Evolutionary conservation across 352 stramenopile genomes (phyloP).

Genomic region (Pythium brachiatum): DNA sequence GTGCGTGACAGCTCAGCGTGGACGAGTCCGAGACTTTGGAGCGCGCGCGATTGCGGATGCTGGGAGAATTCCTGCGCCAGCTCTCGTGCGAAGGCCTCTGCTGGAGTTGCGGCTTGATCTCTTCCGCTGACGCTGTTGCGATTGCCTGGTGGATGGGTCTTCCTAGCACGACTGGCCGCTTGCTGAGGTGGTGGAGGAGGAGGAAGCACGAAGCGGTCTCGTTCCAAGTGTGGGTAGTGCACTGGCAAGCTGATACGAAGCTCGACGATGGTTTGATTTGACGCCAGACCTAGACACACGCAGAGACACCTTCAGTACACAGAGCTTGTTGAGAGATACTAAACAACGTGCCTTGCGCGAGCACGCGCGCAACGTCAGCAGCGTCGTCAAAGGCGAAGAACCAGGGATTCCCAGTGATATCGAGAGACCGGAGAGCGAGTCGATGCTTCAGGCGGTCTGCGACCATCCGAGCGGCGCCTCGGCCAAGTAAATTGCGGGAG

Average conservation of each 20-base stretch:
- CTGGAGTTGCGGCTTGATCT: constrained; percentile 3
- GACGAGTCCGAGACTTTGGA: constrained; percentile 18
- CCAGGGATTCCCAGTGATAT: constrained; percentile 33
- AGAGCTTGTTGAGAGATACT: no score
- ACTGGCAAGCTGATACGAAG: constrained; percentile 13
- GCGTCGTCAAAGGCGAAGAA: constrained; percentile 39
- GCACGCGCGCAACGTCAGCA: constrained; percentile 21
- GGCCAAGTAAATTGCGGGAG: constrained; percentile 40
- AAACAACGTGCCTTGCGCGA: constrained; percentile 9
- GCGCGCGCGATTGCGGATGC: neutral
- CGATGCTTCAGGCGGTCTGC: constrained; percentile 33
- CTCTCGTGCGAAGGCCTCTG: constrained; percentile 19
- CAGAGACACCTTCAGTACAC: neutral
- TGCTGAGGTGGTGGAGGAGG: neutral
- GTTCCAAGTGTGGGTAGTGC: constrained; percentile 10
- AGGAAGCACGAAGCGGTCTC: constrained; percentile 7
- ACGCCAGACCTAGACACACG: neutral
- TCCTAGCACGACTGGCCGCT: neutral
- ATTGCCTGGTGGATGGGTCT: neutral
- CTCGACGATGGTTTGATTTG: constrained; percentile 6
- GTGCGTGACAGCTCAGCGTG: constrained; percentile 28
- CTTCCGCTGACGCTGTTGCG: neutral
- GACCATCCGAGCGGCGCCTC: constrained; percentile 25
- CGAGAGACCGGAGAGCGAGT: constrained; percentile 27
- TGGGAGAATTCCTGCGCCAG: constrained; percentile 1